Percentiles rank a stretch among this genome's conserved stretches.
phyloP scores from a whole-genome alignment of 2,329 filamentous ascomycete species.

The Camillea tinctor region DNA sequence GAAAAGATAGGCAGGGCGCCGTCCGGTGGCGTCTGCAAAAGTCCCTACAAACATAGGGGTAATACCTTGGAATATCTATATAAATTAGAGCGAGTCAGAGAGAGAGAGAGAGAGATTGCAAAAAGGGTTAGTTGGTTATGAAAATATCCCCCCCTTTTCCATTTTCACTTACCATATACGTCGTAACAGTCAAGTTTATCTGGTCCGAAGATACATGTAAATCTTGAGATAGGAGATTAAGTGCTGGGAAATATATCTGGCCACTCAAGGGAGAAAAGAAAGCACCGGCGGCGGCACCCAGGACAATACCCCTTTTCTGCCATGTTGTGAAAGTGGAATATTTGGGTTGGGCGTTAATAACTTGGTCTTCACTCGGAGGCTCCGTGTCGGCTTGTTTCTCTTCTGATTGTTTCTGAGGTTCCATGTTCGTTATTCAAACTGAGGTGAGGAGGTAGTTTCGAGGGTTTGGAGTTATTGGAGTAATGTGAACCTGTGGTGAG shows the following conservation, averaged over 20 bases:
- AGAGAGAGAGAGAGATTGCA: conserved; percentile 21
- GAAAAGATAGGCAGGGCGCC: conserved; percentile 47
- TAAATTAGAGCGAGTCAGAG: no score
- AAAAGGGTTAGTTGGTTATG: conserved; percentile 21
- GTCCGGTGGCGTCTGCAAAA: conserved; percentile 46
- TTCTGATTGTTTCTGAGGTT: not conserved
- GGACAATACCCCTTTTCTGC: conserved; percentile 32
- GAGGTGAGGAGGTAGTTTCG: not conserved
- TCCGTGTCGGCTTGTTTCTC: not conserved
- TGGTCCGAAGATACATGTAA: conserved; percentile 35
- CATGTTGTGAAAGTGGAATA: conserved; percentile 27
- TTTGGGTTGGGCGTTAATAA: not conserved
- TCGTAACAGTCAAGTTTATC: conserved; percentile 37
- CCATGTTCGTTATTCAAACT: not conserved
- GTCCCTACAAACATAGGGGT: conserved; percentile 50
- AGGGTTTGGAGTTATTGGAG: no score
- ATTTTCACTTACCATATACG: conserved; percentile 33
- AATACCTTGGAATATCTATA: conserved; percentile 50
- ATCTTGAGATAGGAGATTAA: conserved; percentile 39
- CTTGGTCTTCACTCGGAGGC: conserved; percentile 10
- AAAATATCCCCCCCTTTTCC: conserved; percentile 16
- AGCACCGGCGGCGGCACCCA: conserved; percentile 29
- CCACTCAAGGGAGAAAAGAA: conserved; percentile 34
- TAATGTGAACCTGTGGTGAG: no score
- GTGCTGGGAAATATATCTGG: conserved; percentile 46